Base-by-base conservation (phyloP, 2,329 filamentous ascomycete genomes). In the Botrytis cinerea region DNA sequence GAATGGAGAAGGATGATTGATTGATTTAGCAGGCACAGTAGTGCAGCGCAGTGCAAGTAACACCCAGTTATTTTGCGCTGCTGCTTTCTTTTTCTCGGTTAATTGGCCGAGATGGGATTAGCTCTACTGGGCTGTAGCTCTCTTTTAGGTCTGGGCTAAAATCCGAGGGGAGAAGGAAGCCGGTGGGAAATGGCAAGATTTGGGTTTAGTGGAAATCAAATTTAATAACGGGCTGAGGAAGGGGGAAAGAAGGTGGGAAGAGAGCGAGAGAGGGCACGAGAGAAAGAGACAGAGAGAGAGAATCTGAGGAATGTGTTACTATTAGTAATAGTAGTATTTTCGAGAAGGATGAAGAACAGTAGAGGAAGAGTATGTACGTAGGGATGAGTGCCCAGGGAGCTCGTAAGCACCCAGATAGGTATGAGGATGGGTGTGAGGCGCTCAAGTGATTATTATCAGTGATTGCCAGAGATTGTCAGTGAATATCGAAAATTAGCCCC, bases 1-100 rank as follows among this genome's bases (percentile, higher is more conserved):
- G 51, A 40, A 57, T 46, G 25, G 54, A 70, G 68, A 62, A 70
- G 59, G 68, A 40, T 70, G 68, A 70, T 70, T 70, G 68, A 70
- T 59, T 70, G 68, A 70, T 59, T 70, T 57, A 60, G 68, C 61
- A 70, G 68, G 68, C 48, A 62, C 40, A 40, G 57, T 62, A 48
- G 32, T 20, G 63, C 45, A 48, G 45, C 12, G 63, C 45, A 28
- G 45, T 40, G 63, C 45, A 51, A 63, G 45, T 67, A 20, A n/a
- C 32, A n/a, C 32, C 63, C 63, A 67, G 22, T 48, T 48, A 67
- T 63, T 57, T 45, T 63, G 61, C 61, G 45, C 51, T 64, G 61
- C 61, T 46, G 61, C 61, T 64, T 67, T 51, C 63, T 51, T 67
- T 51, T 67, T 32, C 32, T 67, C 63, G 63, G 20, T 38, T 67